These are phyloP conservation scores for Colletotrichum lentis DNA, from an alignment of 2,329 filamentous ascomycete genomes.

Conservation along the genomic window DNA sequence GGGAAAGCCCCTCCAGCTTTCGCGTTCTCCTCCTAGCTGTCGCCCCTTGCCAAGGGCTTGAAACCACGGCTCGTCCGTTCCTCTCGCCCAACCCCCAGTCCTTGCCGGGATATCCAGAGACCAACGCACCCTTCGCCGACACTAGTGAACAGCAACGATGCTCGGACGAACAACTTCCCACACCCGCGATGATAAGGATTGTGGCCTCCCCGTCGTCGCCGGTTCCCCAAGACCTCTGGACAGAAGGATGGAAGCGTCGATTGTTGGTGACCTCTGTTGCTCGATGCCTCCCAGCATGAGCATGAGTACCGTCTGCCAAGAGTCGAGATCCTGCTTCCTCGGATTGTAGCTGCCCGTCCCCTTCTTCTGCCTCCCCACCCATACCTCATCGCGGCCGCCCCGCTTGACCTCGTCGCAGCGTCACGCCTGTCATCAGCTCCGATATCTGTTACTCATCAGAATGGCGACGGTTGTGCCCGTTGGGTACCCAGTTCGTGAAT, in stretches of 20 bases:
- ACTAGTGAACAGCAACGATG: constrained; percentile 29
- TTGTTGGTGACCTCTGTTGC: not conserved
- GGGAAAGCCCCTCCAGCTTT: no score
- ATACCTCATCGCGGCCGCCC: not conserved
- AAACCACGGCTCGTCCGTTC: not conserved
- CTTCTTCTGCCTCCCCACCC: no score
- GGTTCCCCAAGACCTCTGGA: not conserved
- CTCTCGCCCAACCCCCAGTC: constrained; percentile 1
- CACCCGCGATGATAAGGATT: constrained; percentile 24
- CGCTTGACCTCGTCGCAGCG: constrained; percentile 5
- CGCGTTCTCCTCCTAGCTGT: not conserved
- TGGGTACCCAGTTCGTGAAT: constrained; percentile 14
- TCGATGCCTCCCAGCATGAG: constrained; percentile 4
- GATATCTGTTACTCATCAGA: not conserved
- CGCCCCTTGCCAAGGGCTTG: not conserved
- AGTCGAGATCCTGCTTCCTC: not conserved
- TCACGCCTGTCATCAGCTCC: not conserved
- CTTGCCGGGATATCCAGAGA: constrained; percentile 29
- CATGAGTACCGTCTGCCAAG: constrained; percentile 18
- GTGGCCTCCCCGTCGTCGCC: not conserved
- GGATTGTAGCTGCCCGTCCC: not conserved
- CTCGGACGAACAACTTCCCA: constrained; percentile 26
- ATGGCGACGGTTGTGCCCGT: constrained; percentile 14
- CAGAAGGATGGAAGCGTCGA: not conserved
- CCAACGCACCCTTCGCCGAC: constrained; percentile 35